Conservation (phyloP, 768 basidiomycete genomes). For the Auricularia sp. region DNA sequence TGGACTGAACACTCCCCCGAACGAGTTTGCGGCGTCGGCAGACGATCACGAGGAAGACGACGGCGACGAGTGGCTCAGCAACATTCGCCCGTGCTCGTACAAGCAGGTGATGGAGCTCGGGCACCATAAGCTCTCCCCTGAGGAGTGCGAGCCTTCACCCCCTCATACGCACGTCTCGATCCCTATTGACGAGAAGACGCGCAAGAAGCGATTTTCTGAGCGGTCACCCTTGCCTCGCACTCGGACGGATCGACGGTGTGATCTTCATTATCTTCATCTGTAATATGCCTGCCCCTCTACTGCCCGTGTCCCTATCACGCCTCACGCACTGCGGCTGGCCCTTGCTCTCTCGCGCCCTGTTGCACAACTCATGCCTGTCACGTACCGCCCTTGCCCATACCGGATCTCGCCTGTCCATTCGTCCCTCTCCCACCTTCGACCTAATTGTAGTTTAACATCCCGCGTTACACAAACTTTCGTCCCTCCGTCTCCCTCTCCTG, state of each 20-base stretch:
- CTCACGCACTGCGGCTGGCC: not conserved
- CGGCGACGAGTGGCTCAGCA: constrained; percentile 83
- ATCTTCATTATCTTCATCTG: not conserved
- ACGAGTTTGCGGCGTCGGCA: constrained; percentile 24
- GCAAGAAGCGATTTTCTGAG: constrained; percentile 68
- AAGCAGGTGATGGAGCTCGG: not conserved
- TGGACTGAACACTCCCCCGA: constrained; percentile 31
- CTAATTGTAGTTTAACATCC: not conserved
- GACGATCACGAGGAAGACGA: constrained; percentile 61
- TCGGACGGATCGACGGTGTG: not conserved
- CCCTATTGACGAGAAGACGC: constrained; percentile 58
- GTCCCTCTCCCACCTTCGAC: not conserved
- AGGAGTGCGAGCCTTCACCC: constrained; percentile 27
- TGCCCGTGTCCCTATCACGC: not conserved
- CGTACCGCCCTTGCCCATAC: not conserved
- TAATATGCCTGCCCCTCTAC: not conserved
- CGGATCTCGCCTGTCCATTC: not conserved
- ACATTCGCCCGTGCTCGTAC: constrained; percentile 56
- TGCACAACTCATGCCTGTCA: not conserved
- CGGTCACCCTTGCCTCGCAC: not conserved
- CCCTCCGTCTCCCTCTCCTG: not conserved
- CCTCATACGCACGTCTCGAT: constrained; percentile 69
- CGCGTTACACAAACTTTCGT: not conserved
- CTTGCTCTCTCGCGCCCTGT: not conserved
- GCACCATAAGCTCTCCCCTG: not conserved